A percentile compares a stretch with the other conserved stretches of the same genome.
Evolutionary conservation across 2,329 filamentous ascomycete species (phyloP).

Genomic region (Aspergillus ustus): DNA sequence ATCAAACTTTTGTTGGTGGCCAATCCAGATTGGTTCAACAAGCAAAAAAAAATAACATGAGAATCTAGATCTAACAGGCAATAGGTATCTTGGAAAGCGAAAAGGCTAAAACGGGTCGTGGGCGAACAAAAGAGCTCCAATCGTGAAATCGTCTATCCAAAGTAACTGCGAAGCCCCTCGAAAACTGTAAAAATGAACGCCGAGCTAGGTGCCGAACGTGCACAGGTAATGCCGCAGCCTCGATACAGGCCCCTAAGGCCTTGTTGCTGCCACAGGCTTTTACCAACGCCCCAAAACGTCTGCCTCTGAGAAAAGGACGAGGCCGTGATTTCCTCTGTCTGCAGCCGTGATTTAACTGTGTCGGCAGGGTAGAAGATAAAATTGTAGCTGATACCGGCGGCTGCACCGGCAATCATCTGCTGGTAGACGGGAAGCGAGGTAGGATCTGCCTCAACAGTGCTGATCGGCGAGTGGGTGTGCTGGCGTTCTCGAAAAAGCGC

Average conservation of each 20-base stretch:
- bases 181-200: constrained; percentile 97
- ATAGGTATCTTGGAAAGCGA: constrained; percentile 26
- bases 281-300: constrained; percentile 74
- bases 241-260: constrained; percentile 87
- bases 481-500: constrained; percentile 68
- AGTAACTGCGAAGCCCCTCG: constrained; percentile 76
- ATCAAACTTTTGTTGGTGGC: constrained; percentile 5
- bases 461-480: constrained; percentile 4
- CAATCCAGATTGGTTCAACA: constrained; percentile 25
- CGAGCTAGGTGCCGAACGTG: constrained; percentile 88
- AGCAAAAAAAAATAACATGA: constrained; percentile 17
- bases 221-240: constrained; percentile 91
- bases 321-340: constrained; percentile 72
- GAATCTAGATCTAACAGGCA: constrained; percentile 19
- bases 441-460: constrained; percentile 32
- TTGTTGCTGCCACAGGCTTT: constrained; percentile 77
- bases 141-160: constrained; percentile 47
- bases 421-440: constrained; percentile 77
- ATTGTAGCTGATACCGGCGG: constrained; percentile 92
- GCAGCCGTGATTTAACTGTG: constrained; percentile 96
- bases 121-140: constrained; percentile 6
- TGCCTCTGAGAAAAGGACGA: constrained; percentile 54
- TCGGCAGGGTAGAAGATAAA: constrained; percentile 97
- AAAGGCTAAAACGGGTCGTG: constrained; percentile 8
- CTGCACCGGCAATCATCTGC: constrained; percentile 83